Evolutionary conservation across 306 rosid species (phyloP).

Genomic region (Calophaca sinica): DNA sequence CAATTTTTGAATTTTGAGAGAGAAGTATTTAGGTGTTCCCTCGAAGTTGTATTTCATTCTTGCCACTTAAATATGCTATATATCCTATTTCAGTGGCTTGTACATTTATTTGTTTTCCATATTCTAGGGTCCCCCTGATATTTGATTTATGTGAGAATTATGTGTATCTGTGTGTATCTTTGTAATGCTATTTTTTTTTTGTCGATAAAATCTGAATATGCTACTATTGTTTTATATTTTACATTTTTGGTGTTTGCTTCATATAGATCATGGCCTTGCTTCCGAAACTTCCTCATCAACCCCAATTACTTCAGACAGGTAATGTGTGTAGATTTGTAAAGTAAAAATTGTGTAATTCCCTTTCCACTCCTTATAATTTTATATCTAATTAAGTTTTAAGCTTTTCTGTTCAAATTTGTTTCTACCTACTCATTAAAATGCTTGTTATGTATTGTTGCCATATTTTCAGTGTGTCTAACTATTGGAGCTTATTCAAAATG

Average conservation of each 20-base stretch:
- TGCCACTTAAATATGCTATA: constrained; percentile 14
- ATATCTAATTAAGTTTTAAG: neutral
- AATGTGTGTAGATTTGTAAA: constrained; percentile 18
- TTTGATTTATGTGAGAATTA: neutral
- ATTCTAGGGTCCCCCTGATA: neutral
- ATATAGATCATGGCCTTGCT: constrained; percentile 81
- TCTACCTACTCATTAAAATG: constrained; percentile 32
- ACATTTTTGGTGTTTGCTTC: constrained; percentile 34
- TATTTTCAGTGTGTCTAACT: constrained; percentile 84
- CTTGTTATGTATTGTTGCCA: constrained; percentile 39
- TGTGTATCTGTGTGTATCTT: neutral
- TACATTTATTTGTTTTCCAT: constrained; percentile 21
- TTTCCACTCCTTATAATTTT: constrained; percentile 39
- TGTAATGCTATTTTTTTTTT: neutral
- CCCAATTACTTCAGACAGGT: constrained; percentile 99
- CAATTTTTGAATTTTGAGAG: constrained; percentile 18
- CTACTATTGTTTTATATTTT: constrained; percentile 19
- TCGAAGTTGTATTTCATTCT: neutral
- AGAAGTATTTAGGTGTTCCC: neutral
- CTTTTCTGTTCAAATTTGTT: constrained; percentile 33
- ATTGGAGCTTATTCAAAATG: constrained; percentile 98
- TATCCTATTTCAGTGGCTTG: constrained; percentile 21
- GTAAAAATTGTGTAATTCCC: constrained; percentile 7
- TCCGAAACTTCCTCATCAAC: constrained; percentile 85
- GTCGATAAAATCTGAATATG: neutral